phyloP scores from a whole-genome alignment of 2,329 filamentous ascomycete genomes.

The Aspergillus persii region DNA sequence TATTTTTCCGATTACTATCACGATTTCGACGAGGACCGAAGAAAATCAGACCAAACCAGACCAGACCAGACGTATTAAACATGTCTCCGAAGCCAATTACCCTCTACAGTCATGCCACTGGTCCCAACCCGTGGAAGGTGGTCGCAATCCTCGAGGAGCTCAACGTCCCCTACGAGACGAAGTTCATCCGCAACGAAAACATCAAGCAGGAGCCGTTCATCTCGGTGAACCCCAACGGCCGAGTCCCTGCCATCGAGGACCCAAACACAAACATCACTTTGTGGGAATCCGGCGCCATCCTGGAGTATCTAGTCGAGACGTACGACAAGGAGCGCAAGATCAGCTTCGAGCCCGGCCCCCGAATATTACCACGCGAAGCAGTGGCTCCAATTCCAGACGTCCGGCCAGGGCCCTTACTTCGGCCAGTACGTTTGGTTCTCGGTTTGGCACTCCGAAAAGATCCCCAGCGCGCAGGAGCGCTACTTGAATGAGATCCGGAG shows the following conservation, averaged over 20 bases:
- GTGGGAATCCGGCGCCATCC: constrained; percentile 47
- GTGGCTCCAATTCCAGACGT: constrained; percentile 47
- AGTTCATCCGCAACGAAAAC: constrained; percentile 17
- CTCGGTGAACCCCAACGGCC: constrained; percentile 34
- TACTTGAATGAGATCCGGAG: constrained; percentile 47
- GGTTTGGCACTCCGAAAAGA: constrained; percentile 42
- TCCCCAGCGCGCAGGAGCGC: constrained; percentile 44
- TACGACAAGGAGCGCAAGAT: constrained; percentile 44
- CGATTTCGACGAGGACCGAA: not conserved
- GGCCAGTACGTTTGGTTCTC: constrained; percentile 48
- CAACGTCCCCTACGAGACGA: constrained; percentile 28
- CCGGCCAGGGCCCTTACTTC: constrained; percentile 51
- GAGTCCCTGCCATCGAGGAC: constrained; percentile 35
- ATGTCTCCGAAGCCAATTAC: constrained; percentile 20
- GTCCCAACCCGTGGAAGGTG: constrained; percentile 33
- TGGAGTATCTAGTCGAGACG: constrained; percentile 44
- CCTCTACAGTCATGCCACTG: constrained; percentile 18
- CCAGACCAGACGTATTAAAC: not conserved
- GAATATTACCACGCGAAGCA: constrained; percentile 43
- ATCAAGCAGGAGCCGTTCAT: constrained; percentile 31
- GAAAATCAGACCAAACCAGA: not conserved
- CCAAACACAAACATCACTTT: constrained; percentile 40
- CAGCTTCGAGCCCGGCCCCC: constrained; percentile 31
- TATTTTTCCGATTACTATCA: not conserved
- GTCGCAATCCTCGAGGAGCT: constrained; percentile 33